These are phyloP conservation scores for Tetrahymena malaccensis DNA, from an alignment of 73 alveolate species.

Conservation along the genomic window DNA sequence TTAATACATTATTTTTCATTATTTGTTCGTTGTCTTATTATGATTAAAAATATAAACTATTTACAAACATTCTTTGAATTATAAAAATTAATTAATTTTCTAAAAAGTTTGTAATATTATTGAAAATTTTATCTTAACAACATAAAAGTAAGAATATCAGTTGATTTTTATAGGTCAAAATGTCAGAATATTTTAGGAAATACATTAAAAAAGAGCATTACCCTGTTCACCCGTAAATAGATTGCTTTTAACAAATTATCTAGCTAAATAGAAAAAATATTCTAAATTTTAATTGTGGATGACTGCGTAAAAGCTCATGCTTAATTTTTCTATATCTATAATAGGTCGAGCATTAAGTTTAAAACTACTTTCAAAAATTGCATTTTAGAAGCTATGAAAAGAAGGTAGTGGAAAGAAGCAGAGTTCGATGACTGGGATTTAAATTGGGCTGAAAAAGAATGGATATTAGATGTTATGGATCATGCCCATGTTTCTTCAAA, in stretches of 20 bases:
- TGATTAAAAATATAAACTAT: neutral
- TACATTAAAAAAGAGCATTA: conserved; percentile 90
- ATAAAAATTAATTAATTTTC: neutral
- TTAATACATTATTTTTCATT: neutral
- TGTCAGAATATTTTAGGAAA: conserved; percentile 87
- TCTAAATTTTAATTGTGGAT: too few species aligned
- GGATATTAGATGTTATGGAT: conserved; percentile 91
- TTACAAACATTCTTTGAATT: neutral
- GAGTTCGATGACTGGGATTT: conserved; percentile 97
- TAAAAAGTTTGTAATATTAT: neutral
- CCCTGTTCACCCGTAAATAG: conserved; percentile 61
- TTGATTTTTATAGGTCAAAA: conserved; percentile 21
- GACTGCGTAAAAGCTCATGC: neutral
- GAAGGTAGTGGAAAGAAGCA: conserved; percentile 91
- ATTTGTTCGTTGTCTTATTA: neutral
- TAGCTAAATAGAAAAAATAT: too few species aligned
- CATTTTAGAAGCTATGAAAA: conserved; percentile 79
- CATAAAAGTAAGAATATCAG: neutral
- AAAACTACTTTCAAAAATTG: conserved; percentile 92
- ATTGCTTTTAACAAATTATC: neutral
- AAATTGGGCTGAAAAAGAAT: conserved; percentile 96
- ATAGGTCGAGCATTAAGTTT: conserved; percentile 78
- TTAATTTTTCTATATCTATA: neutral
- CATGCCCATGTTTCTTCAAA: conserved; percentile 88
- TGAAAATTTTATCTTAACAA: neutral